phyloP scores from a whole-genome alignment of 257 asterid species.

The Linderniella brevidens region DNA sequence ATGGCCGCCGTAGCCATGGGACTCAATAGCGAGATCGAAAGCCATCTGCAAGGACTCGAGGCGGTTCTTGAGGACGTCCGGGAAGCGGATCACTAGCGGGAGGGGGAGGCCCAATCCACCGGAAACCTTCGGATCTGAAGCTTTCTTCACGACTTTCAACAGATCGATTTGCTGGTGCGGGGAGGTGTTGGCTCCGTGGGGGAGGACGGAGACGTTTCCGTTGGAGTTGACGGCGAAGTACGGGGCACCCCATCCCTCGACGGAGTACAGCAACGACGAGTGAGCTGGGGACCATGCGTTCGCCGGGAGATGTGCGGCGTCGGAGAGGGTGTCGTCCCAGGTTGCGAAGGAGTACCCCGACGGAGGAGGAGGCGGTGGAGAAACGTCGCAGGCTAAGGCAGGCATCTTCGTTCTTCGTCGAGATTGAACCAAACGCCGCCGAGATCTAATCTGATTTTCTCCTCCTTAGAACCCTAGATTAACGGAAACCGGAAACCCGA shows the following conservation, averaged over 20 bases:
- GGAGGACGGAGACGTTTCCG: slow-evolving; percentile 62
- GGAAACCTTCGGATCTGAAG: slow-evolving; percentile 38
- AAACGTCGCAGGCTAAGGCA: slow-evolving; percentile 68
- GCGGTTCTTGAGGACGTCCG: slow-evolving; percentile 65
- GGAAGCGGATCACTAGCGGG: slow-evolving; percentile 70
- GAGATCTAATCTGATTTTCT: slow-evolving; percentile 6
- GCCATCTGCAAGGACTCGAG: slow-evolving; percentile 60
- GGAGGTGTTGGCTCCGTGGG: slow-evolving; percentile 46
- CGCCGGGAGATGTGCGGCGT: slow-evolving; percentile 10
- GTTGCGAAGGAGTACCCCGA: slow-evolving; percentile 21
- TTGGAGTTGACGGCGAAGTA: slow-evolving; percentile 64
- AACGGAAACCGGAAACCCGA: too few species aligned
- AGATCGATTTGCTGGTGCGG: slow-evolving; percentile 86
- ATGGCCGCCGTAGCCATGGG: slow-evolving; percentile 53
- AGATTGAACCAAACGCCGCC: too few species aligned
- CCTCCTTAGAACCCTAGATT: too few species aligned
- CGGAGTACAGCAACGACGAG: slow-evolving; percentile 52
- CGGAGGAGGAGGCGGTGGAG: slow-evolving; percentile 39
- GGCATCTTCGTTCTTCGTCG: slow-evolving; percentile 47
- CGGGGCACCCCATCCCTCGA: slow-evolving; percentile 92
- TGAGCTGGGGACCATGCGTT: slow-evolving; percentile 51
- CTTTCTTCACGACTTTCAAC: slow-evolving; percentile 73
- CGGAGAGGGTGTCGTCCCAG: slow-evolving; percentile 53
- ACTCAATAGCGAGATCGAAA: slow-evolving; percentile 46
- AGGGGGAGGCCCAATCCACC: slow-evolving; percentile 84